Percentiles rank a stretch among this genome's conserved stretches.
Conservation (phyloP, 805 yeast genomes). For the Blastobotrys americana region DNA sequence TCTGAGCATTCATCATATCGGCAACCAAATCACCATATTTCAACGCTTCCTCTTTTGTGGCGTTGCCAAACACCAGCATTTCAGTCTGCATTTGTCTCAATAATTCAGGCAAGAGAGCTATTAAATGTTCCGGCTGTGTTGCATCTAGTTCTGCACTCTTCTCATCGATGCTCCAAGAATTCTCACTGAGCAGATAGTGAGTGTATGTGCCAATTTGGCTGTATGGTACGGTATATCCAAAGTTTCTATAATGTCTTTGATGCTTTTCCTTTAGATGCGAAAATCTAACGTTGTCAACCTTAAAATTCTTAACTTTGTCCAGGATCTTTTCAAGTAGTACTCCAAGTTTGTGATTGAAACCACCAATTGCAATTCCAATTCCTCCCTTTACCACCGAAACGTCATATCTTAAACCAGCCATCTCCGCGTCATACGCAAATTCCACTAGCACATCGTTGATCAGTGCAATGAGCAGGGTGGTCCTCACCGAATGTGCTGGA, state of each 20-base stretch:
- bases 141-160: constrained; percentile 44
- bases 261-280: constrained; percentile 58
- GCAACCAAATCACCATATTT: constrained; percentile 41
- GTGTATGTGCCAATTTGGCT: constrained; percentile 61
- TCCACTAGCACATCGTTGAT: constrained; percentile 71
- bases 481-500: constrained; percentile 49
- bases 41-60: constrained; percentile 46
- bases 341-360: constrained; percentile 77
- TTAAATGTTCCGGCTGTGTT: constrained; percentile 45
- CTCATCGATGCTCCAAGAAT: constrained; percentile 58
- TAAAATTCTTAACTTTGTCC: constrained; percentile 44
- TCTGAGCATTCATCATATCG: constrained; percentile 33
- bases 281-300: constrained; percentile 52
- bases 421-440: constrained; percentile 70
- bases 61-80: constrained; percentile 72
- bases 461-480: constrained; percentile 60
- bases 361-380: constrained; percentile 56
- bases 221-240: constrained; percentile 69
- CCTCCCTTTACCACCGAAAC: constrained; percentile 64
- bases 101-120: constrained; percentile 45
- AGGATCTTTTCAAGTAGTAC: constrained; percentile 56
- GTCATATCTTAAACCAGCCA: constrained; percentile 64
- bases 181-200: constrained; percentile 61
- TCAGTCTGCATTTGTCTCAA: constrained; percentile 59
- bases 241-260: constrained; percentile 57